phyloP scores from a whole-genome alignment of 768 basidiomycete species.

The Lentinula guzmanii region DNA sequence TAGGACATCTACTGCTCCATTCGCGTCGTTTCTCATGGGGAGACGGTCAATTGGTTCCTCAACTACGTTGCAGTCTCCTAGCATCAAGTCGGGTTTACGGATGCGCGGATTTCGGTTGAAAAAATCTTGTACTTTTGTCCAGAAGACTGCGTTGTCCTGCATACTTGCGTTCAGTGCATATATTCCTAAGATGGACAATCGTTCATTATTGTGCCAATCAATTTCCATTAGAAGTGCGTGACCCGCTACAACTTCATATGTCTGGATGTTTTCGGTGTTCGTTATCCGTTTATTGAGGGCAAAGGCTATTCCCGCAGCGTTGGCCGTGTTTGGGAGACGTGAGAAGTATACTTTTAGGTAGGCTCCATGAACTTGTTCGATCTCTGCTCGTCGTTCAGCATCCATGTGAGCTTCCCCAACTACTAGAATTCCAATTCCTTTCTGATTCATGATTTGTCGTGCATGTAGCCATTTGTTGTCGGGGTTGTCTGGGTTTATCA shows the following conservation, averaged over 20 bases:
- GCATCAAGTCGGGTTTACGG: slow-evolving; percentile 24
- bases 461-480: slow-evolving; percentile 11
- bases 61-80: slow-evolving; percentile 37
- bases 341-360: slow-evolving; percentile 16
- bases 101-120: slow-evolving; percentile 7
- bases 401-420: slow-evolving; percentile 27
- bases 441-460: slow-evolving; percentile 13
- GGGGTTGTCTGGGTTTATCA: neutral
- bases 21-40: slow-evolving; percentile 12
- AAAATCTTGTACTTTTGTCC: slow-evolving; percentile 13
- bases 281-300: slow-evolving; percentile 25
- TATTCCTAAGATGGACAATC: slow-evolving; percentile 21
- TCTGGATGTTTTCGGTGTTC: slow-evolving; percentile 8
- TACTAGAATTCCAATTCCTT: slow-evolving; percentile 21
- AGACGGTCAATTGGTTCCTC: slow-evolving; percentile 33
- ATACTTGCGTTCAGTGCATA: slow-evolving; percentile 27
- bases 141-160: slow-evolving; percentile 23
- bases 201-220: slow-evolving; percentile 13
- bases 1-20: neutral
- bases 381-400: neutral
- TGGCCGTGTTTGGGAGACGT: neutral
- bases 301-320: slow-evolving; percentile 13
- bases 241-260: slow-evolving; percentile 17
- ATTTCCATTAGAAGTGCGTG: slow-evolving; percentile 16
- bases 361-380: neutral